phyloP scores from a whole-genome alignment of 2,329 filamentous ascomycete species.

The Colletotrichum sidae region DNA sequence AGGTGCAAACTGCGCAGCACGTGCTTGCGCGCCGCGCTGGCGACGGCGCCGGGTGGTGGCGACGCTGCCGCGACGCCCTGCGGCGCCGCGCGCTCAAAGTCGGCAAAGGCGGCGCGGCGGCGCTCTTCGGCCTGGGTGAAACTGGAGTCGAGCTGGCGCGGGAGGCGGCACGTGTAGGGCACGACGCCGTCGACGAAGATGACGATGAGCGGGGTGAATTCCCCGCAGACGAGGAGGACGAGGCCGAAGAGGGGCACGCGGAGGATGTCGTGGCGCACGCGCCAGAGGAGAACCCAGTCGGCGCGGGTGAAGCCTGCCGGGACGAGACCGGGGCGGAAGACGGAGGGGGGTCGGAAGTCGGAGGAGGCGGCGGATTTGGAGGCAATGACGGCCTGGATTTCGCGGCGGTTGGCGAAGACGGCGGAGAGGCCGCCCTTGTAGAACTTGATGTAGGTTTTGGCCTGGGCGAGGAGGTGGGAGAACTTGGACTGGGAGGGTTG shows the following conservation, averaged over 20 bases:
- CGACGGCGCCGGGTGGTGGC: slow-evolving; percentile 4
- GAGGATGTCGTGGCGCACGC: slow-evolving; percentile 78
- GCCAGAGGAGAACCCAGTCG: slow-evolving; percentile 76
- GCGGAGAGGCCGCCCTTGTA: slow-evolving; percentile 88
- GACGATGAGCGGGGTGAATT: slow-evolving; percentile 86
- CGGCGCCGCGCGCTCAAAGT: slow-evolving; percentile 48
- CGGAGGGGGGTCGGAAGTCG: slow-evolving; percentile 64
- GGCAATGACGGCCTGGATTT: slow-evolving; percentile 58
- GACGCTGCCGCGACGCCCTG: slow-evolving; percentile 48
- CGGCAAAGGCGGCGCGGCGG: slow-evolving; percentile 61
- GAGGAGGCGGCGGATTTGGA: slow-evolving; percentile 64
- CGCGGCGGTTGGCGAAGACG: slow-evolving; percentile 74
- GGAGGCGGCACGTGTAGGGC: slow-evolving; percentile 86
- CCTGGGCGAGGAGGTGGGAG: slow-evolving; percentile 63
- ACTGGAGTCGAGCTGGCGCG: slow-evolving; percentile 73
- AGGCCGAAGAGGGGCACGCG: slow-evolving; percentile 83
- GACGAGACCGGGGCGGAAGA: slow-evolving; percentile 48
- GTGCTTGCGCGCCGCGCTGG: slow-evolving; percentile 47
- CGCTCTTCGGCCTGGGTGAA: slow-evolving; percentile 66
- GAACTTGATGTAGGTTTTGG: slow-evolving; percentile 83
- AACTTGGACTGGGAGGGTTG: slow-evolving; percentile 56
- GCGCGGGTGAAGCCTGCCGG: slow-evolving; percentile 64
- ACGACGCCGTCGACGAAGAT: slow-evolving; percentile 77
- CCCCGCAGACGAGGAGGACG: slow-evolving; percentile 82
- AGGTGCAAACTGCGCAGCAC: slow-evolving; percentile 58